Evolutionary conservation across 352 stramenopile species (phyloP).

Genomic region (Phytophthora idaei): DNA sequence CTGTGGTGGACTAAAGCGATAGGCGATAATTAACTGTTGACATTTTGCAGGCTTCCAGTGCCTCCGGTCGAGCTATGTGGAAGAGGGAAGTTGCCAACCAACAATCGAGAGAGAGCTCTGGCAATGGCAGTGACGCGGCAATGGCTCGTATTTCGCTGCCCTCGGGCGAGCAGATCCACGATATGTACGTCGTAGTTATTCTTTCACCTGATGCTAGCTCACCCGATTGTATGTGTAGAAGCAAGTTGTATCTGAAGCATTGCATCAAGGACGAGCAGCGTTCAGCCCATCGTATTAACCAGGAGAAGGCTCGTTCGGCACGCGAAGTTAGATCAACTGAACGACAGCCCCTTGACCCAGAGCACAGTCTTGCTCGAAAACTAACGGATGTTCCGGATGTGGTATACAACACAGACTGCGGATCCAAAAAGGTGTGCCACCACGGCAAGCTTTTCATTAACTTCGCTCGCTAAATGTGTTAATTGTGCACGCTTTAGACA

Average conservation of each 20-base stretch:
- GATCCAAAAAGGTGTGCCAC: constrained; percentile 51
- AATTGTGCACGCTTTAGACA: constrained; percentile 24
- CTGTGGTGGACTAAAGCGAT: background rate
- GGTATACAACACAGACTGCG: constrained; percentile 70
- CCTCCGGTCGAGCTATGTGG: constrained; percentile 68
- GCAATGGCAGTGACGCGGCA: constrained; percentile 12
- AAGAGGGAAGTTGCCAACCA: constrained; percentile 58
- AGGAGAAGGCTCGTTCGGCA: constrained; percentile 42
- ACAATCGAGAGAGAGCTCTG: constrained; percentile 24
- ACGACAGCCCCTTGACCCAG: constrained; percentile 59
- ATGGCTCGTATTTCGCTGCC: constrained; percentile 57
- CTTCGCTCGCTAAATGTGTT: background rate
- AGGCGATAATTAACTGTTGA: constrained; percentile 4
- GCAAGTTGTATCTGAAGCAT: constrained; percentile 68
- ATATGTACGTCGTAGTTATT: constrained; percentile 51
- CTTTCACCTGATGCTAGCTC: background rate
- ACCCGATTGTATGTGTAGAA: constrained; percentile 36
- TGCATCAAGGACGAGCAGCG: constrained; percentile 72
- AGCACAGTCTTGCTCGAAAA: constrained; percentile 42
- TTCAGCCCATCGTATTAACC: constrained; percentile 57
- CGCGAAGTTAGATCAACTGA: constrained; percentile 30
- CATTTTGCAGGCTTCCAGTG: constrained; percentile 50
- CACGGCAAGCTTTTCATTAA: background rate
- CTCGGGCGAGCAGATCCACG: constrained; percentile 74
- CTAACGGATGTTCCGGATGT: constrained; percentile 60